These are phyloP conservation scores for Calonectria pauciramosa DNA, from an alignment of 2,329 filamentous ascomycete genomes.

Conservation along the genomic window DNA sequence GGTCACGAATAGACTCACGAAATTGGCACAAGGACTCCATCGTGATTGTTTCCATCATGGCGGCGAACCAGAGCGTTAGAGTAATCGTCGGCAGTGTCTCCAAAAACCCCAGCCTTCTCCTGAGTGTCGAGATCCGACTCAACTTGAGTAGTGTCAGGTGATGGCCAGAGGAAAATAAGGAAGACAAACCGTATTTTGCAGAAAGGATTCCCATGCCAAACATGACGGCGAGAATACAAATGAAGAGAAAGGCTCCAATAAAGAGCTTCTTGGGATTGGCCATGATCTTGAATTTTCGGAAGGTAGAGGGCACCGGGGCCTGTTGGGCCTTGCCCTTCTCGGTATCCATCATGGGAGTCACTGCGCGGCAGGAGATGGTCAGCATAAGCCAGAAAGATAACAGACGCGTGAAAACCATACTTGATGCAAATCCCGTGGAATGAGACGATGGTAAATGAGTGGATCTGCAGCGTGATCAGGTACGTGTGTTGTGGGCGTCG, in stretches of 20 bases:
- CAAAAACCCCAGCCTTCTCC: not conserved
- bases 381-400: slow-evolving; percentile 17
- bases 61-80: slow-evolving; percentile 30
- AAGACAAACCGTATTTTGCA: slow-evolving; percentile 43
- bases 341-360: slow-evolving; percentile 46
- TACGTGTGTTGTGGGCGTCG: not conserved
- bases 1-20: slow-evolving; percentile 47
- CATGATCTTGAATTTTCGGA: slow-evolving; percentile 27
- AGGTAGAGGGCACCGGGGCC: not conserved
- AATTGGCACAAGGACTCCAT: slow-evolving; percentile 48
- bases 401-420: slow-evolving; percentile 23
- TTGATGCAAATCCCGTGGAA: slow-evolving; percentile 30
- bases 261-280: slow-evolving; percentile 32
- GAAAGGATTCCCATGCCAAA: slow-evolving; percentile 48
- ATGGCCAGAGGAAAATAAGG: not conserved
- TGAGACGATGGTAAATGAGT: slow-evolving; percentile 33
- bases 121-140: slow-evolving; percentile 10
- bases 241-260: slow-evolving; percentile 18
- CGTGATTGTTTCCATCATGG: slow-evolving; percentile 11
- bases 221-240: slow-evolving; percentile 38
- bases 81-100: not conserved
- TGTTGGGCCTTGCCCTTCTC: slow-evolving; percentile 39
- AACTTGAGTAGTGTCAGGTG: slow-evolving; percentile 20
- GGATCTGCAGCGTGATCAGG: slow-evolving; percentile 32
- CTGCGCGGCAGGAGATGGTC: slow-evolving; percentile 34